Base-by-base conservation (phyloP, 208 protist species). In the Leishmania major region DNA sequence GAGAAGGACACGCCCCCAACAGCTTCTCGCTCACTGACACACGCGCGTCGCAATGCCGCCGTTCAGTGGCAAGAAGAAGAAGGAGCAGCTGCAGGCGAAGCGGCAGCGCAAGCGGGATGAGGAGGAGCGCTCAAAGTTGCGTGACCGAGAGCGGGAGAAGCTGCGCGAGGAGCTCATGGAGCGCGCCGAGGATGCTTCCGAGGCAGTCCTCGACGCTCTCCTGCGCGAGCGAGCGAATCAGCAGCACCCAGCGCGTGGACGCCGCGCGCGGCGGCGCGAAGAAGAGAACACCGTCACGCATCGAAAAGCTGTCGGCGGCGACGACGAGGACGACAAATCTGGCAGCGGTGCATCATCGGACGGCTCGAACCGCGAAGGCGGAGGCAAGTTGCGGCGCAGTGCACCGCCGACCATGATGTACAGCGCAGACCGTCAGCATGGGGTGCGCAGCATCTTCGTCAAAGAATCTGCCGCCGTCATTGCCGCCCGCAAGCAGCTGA, bases 21-120 rank as follows among this genome's bases (percentile, higher is more conserved):
- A 31, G 25, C 28, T 64, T 31, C 62, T 69, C 31, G 31, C 31
- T 40, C 62, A 35, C 31, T 35, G 62, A 4, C 62, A 40, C 31
- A 19, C 10, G 1, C 22, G 5, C 35, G 13, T n/a, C 15, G 49
- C 35, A 22, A 92, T 92, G 88, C 89, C 86, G 22, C 86, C 95
- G 2, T 98, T 98, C 81, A 98, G 96, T 84, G 96, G 94, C 4
- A 98, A 97, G 82, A 86, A 95, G 72, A 98, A 98, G 84, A 98
- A 97, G 86, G 91, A 95, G 88, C 96, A 98, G 90, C 87, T 98
- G 75, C 83, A 97, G 82, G 94, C 91, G n/a, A 94, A 93, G 81
- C 92, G 95, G 11, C 87, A 93, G 78, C 86, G 86, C 28, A 97
- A 98, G 75, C 87, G 91, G 53, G 88, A 97, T 43, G 82, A 87